Evolutionary conservation across 2,329 filamentous ascomycete genomes (phyloP), one percentile per base, ranked within the genome.

Genomic region (Colletotrichum plurivorum): DNA sequence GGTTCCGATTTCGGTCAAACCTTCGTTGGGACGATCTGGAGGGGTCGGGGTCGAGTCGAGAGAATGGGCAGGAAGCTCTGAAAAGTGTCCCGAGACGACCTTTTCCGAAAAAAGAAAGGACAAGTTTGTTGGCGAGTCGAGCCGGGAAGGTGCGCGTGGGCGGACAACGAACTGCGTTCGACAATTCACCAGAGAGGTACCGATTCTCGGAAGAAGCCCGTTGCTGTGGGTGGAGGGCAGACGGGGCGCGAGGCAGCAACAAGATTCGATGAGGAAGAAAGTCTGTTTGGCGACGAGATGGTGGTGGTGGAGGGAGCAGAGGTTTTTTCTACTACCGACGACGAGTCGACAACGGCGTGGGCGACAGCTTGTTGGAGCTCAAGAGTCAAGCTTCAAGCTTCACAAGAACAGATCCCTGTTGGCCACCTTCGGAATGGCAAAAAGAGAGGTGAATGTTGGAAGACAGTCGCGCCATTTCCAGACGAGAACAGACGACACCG

Each of bases 401-500:
- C 31, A 66, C 20, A 45, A 51, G 59, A 53, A 31, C 22, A 20
- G 27, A 67, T 39, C 62, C 67, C 43, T 66, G 67, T 39, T 46
- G 41, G 53, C 55, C 41, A 41, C 49, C 25, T 53, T 55, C 54
- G 43, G 51, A 39, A 69, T 60, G 62, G 62, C 49, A 41, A 60
- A 43, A 36, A 41, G 27, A 25, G 22, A 46, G 39, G 31, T 25
- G 36, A 10, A 49, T 62, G 49, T 62, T 41, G 43, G 60, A 18
- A 36, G 45, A 52, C 51, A 48, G 61, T 69, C 66, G 55, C 43
- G 66, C 55, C 66, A 69, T 60, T 59, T 59, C 43, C 55, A 66
- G 62, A 69, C 18, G 55, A 66, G 66, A 69, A 66, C 41, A 66
- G 55, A 55, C 49, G 55, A 69, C 66, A 46, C 20, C 25, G 22